Base-by-base conservation (phyloP, 352 stramenopile genomes). In the Globisporangium polare region DNA sequence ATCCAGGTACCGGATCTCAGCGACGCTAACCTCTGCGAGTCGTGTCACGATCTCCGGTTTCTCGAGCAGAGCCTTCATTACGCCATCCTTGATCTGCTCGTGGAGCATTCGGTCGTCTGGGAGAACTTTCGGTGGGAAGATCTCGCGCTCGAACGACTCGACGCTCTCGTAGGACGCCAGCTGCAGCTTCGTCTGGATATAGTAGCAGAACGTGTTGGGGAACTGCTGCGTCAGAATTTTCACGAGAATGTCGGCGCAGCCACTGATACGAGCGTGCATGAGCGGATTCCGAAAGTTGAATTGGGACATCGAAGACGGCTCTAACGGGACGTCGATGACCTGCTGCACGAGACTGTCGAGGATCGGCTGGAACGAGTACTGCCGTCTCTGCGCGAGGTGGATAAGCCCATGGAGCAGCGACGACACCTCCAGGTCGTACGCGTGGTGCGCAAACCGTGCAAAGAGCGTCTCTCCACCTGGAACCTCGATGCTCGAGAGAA, bases 181-280 rank as follows among this genome's bases (percentile, higher is more conserved):
- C 51, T 90, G 83, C 37, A 89, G 65, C 37, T 75, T 85, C 2
- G 76, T 75, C 51, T 90, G 80, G 22, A 86, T 85, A 53, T 78
- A 89, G 46, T 89, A 92, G 18, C 77, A 72, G 57, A 90, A 90
- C 22, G 83, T 92, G 56, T 92, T 90, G 1, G 83, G 83, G 24
- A 89, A 89, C 62, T 89, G 69, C 49, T 87, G 77, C 10, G 77
- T 78, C 18, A 90, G 58, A 6, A 89, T 78, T 33, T 89, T 90
- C 5, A 64, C 60, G 35, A 92, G 61, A n/a, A 92, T 80, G 27
- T 87, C 80, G 12, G 75, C 74, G 46, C 83, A 90, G n/a, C 75
- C 78, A 37, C 67, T 90, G 51, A 92, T 76, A 15, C 69, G 76
- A 33, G 69, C 64, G 63, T 90, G 78, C 5, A 81, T 53, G 27